Evolutionary conservation across 73 alveolate genomes (phyloP).

Genomic region (Diophrys sp.): DNA sequence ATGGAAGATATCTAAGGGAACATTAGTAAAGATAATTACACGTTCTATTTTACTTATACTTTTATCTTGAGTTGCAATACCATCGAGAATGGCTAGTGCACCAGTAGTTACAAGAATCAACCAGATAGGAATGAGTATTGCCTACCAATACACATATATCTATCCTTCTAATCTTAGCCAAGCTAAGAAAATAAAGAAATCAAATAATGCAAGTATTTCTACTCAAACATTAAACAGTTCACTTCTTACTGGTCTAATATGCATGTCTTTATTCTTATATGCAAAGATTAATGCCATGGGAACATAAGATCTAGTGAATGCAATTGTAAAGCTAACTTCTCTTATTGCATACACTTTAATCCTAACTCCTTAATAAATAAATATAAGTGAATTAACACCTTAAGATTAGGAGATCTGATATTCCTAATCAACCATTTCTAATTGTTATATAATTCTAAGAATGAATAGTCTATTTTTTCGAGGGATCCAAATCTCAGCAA

Average conservation of each 20-base stretch:
- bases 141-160: neutral
- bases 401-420: too few species aligned
- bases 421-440: too few species aligned
- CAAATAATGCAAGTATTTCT: neutral
- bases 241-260: neutral
- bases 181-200: neutral
- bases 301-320: too few species aligned
- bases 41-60: neutral
- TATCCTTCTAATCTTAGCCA: neutral
- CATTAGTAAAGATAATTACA: neutral
- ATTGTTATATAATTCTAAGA: too few species aligned
- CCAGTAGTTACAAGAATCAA: neutral
- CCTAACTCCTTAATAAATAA: too few species aligned
- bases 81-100: neutral
- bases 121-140: neutral
- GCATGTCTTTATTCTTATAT: neutral
- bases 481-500: too few species aligned
- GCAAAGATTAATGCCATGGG: too few species aligned
- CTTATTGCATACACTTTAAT: too few species aligned
- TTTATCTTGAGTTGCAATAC: neutral
- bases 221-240: neutral
- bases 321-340: too few species aligned
- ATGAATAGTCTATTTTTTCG: too few species aligned
- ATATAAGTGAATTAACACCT: too few species aligned
- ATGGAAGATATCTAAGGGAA: too few species aligned